Conservation (phyloP, 2,329 filamentous ascomycete species). For the Cladophialophora bantiana region DNA sequence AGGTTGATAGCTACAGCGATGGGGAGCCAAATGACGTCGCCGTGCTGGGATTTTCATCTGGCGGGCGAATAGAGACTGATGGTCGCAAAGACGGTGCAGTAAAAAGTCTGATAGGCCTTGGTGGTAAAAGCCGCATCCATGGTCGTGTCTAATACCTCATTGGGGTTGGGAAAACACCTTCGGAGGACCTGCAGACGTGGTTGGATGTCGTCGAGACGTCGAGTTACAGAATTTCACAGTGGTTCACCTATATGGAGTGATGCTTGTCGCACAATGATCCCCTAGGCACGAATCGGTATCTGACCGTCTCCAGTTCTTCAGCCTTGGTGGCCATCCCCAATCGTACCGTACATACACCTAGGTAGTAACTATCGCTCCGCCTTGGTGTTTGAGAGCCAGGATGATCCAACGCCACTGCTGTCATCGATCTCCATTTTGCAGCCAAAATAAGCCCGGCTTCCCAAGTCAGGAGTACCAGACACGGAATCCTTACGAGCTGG, state of each 20-base stretch:
- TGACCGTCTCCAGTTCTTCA: constrained; percentile 4
- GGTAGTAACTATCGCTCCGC: neutral
- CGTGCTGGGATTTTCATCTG: constrained; percentile 11
- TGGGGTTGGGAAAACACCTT: neutral
- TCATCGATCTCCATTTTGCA: constrained; percentile 10
- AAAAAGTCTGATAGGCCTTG: neutral
- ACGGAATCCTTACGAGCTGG: neutral
- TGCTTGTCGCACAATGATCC: neutral
- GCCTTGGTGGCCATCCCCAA: neutral
- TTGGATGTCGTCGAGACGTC: constrained; percentile 3
- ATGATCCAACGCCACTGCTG: constrained; percentile 19
- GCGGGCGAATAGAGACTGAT: constrained; percentile 18
- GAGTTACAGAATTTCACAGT: neutral
- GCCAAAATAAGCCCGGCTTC: neutral
- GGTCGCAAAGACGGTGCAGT: neutral
- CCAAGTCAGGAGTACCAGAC: constrained; percentile 14
- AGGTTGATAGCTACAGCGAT: constrained; percentile 5
- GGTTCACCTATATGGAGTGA: neutral
- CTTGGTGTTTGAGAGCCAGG: neutral
- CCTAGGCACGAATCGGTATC: neutral
- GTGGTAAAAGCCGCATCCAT: constrained; percentile 12
- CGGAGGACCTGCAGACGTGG: neutral
- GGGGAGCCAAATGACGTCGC: constrained; percentile 28
- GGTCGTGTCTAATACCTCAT: neutral
- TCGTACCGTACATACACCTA: too few species aligned